Percentiles rank a stretch among this genome's conserved stretches.
phyloP scores from a whole-genome alignment of 495 filamentous ascomycete genomes.

The Hyaloscypha hepaticicola region DNA sequence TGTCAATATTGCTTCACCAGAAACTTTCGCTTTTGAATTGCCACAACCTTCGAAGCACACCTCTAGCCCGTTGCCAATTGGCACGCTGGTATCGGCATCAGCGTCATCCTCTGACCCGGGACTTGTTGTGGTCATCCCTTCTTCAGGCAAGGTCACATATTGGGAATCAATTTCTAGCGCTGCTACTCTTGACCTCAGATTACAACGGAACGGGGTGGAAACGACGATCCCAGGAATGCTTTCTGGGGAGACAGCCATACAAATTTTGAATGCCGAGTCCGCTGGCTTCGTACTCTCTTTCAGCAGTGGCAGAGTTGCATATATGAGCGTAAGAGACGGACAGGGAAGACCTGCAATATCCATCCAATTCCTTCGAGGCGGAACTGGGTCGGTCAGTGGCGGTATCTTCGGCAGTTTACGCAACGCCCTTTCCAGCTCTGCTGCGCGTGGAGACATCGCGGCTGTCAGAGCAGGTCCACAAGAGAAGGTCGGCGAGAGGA shows the following conservation, averaged over 20 bases:
- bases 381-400: constrained; percentile 40
- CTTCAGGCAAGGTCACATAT: constrained; percentile 80
- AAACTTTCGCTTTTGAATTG: constrained; percentile 73
- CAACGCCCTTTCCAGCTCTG: constrained; percentile 63
- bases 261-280: constrained; percentile 75
- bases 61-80: constrained; percentile 71
- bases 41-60: constrained; percentile 65
- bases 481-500: constrained; percentile 75
- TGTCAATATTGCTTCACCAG: constrained; percentile 58
- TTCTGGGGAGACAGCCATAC: constrained; percentile 72
- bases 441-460: constrained; percentile 70
- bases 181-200: constrained; percentile 69
- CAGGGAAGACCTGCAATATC: constrained; percentile 81
- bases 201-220: constrained; percentile 76
- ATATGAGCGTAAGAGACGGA: constrained; percentile 76
- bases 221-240: constrained; percentile 67
- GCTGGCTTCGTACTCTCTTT: constrained; percentile 82
- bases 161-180: constrained; percentile 93
- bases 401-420: constrained; percentile 78
- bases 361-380: constrained; percentile 65
- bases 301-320: constrained; percentile 80
- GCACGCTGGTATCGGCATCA: constrained; percentile 71
- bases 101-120: constrained; percentile 74
- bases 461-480: constrained; percentile 70
- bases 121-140: constrained; percentile 78